Conservation (phyloP, 139 green algal species). For the Auxenochlorella pyrenoidosa region DNA sequence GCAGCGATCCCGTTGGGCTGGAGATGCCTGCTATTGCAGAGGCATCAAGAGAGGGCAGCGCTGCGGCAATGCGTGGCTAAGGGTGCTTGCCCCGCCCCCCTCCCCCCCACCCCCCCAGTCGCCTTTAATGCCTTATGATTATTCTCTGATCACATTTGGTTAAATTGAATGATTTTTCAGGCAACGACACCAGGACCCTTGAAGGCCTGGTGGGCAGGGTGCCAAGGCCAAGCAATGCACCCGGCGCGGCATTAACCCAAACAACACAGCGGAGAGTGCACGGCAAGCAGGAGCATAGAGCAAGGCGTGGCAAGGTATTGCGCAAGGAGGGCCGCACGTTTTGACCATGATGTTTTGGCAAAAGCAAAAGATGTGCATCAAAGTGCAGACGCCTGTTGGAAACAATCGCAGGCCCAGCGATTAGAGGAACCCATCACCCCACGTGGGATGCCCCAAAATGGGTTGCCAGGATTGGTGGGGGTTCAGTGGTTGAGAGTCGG, state of each 20-base stretch:
- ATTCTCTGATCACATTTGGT: no score
- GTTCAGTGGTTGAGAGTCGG: no score
- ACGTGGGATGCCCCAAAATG: no score
- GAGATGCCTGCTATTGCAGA: constrained; percentile 21
- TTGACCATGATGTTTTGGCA: no score
- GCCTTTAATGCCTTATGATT: no score
- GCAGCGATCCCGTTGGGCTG: neutral
- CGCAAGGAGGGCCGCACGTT: neutral
- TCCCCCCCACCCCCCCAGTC: no score
- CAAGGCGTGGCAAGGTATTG: neutral
- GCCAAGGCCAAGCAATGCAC: neutral
- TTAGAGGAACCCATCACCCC: no score
- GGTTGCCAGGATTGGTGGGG: no score
- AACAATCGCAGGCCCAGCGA: no score
- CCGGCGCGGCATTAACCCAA: neutral
- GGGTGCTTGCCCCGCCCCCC: neutral
- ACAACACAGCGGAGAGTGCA: neutral
- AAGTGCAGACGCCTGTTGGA: no score
- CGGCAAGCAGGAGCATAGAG: neutral
- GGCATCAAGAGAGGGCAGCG: constrained; percentile 14
- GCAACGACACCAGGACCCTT: neutral
- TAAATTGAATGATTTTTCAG: neutral
- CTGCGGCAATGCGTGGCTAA: neutral
- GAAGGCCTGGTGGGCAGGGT: neutral
- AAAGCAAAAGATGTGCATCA: no score